phyloP scores from a whole-genome alignment of 306 rosid species.

The Mucuna pruriens region DNA sequence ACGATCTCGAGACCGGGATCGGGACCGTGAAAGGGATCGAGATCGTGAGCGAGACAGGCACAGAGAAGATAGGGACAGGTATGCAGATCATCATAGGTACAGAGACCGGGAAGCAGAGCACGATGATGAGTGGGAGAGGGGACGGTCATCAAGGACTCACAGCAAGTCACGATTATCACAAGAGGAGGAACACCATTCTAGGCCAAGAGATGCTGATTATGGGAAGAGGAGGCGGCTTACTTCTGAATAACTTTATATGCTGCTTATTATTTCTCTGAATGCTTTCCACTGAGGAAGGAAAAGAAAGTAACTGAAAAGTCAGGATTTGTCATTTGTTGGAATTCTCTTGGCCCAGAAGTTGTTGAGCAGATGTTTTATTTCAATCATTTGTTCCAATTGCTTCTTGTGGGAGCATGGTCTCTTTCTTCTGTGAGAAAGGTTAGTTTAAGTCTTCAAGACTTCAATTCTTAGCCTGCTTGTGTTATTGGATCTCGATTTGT shows the following conservation, averaged over 20 bases:
- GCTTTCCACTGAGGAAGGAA: conserved; percentile 42
- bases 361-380: conserved; percentile 49
- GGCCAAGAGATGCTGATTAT: conserved; percentile 92
- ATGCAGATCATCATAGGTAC: conserved; percentile 89
- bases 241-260: conserved; percentile 62
- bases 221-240: conserved; percentile 92
- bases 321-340: conserved; percentile 50
- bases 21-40: conserved; percentile 67
- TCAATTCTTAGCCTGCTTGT: not conserved
- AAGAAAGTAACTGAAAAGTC: conserved; percentile 37
- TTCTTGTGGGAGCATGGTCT: conserved; percentile 51
- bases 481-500: not conserved
- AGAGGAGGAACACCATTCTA: conserved; percentile 82
- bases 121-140: conserved; percentile 90
- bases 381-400: conserved; percentile 49
- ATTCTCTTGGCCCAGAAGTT: conserved; percentile 54
- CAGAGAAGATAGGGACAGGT: conserved; percentile 83
- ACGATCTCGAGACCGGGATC: conserved; percentile 55
- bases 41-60: conserved; percentile 83
- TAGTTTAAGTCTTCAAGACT: conserved; percentile 38
- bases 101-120: conserved; percentile 79
- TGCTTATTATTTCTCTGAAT: conserved; percentile 27
- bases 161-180: conserved; percentile 77
- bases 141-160: conserved; percentile 81
- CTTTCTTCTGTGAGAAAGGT: conserved; percentile 50